phyloP scores from a whole-genome alignment of 805 yeast species.

The Cephaloascus albidus region DNA sequence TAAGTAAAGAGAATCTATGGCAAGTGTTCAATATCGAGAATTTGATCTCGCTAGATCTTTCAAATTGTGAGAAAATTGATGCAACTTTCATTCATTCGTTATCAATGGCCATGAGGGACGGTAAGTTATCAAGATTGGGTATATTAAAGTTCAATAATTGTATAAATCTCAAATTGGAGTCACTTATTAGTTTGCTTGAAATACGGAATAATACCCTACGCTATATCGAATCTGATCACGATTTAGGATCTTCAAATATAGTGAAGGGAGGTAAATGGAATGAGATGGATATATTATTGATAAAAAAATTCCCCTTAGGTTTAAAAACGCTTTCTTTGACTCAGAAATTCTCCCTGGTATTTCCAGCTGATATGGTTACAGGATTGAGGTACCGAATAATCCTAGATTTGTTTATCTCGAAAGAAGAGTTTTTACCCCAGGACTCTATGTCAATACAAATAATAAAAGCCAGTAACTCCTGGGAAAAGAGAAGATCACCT shows the following conservation, averaged over 20 bases:
- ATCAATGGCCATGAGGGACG: constrained; percentile 8
- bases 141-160: constrained; percentile 16
- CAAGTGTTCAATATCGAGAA: not conserved
- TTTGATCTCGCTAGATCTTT: constrained; percentile 14
- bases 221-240: not conserved
- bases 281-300: not conserved
- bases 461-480: not conserved
- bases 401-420: not conserved
- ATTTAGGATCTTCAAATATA: constrained; percentile 2
- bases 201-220: not conserved
- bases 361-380: not conserved
- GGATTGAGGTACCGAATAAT: not conserved
- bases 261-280: constrained; percentile 3
- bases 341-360: not conserved
- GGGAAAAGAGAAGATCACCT: not conserved
- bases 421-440: not conserved
- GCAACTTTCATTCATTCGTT: constrained; percentile 16
- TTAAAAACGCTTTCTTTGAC: not conserved
- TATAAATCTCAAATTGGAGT: not conserved
- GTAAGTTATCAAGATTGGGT: constrained; percentile 10
- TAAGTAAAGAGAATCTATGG: not conserved
- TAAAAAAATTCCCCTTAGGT: not conserved
- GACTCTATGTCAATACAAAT: not conserved
- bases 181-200: not conserved
- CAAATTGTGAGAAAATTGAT: constrained; percentile 16